Conservation (phyloP, 441 rosid genomes). For the Breynia disticha region DNA sequence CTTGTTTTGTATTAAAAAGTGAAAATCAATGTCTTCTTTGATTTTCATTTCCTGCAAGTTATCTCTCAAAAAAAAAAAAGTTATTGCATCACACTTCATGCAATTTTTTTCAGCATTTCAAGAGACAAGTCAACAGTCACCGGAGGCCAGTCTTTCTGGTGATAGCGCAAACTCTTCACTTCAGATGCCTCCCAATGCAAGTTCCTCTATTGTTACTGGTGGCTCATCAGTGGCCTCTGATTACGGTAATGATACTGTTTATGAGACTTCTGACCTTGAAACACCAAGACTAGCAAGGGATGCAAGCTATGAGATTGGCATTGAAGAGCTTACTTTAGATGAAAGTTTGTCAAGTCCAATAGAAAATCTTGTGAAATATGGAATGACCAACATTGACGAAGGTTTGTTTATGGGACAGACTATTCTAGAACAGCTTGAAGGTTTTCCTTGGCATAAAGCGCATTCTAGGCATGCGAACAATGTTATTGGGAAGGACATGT, state of each 20-base stretch:
- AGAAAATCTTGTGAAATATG: slow-evolving; percentile 60
- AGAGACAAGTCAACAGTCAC: slow-evolving; percentile 42
- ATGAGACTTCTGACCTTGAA: slow-evolving; percentile 87
- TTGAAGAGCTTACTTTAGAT: slow-evolving; percentile 47
- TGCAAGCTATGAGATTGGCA: slow-evolving; percentile 50
- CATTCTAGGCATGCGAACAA: slow-evolving; percentile 37
- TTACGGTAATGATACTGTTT: slow-evolving; percentile 86
- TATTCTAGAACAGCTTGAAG: slow-evolving; percentile 79
- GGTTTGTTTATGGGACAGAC: slow-evolving; percentile 81
- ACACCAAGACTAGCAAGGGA: slow-evolving; percentile 61
- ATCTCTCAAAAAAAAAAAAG: neutral
- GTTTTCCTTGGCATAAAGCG: slow-evolving; percentile 51
- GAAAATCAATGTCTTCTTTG: too few relatives aligned
- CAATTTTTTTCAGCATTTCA: slow-evolving; percentile 64
- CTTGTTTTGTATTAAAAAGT: neutral
- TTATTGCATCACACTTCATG: slow-evolving; percentile 1
- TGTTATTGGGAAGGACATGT: slow-evolving; percentile 28
- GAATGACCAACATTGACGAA: slow-evolving; percentile 76
- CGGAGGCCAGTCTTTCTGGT: slow-evolving; percentile 38
- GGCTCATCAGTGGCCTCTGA: slow-evolving; percentile 76
- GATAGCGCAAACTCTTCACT: slow-evolving; percentile 34
- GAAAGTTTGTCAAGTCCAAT: slow-evolving; percentile 57
- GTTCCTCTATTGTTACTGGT: slow-evolving; percentile 41
- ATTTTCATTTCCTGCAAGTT: too few relatives aligned
- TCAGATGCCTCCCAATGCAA: slow-evolving; percentile 33